Percentiles rank a stretch among this genome's conserved stretches.
These are phyloP conservation scores for Arabidopsis suecica DNA, from an alignment of 345 rosid genomes.

Conservation along the genomic window DNA sequence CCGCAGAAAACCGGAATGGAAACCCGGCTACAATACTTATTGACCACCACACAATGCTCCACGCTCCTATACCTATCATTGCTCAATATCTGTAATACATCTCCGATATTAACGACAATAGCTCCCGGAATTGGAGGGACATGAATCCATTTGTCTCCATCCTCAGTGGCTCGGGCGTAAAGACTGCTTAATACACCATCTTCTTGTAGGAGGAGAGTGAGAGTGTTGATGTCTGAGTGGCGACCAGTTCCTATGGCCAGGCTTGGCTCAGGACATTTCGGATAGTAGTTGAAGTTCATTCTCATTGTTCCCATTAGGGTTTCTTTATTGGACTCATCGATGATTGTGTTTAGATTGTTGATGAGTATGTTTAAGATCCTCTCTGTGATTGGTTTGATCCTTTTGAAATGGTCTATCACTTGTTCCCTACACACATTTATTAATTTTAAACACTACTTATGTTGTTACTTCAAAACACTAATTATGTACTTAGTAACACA, in stretches of 20 bases:
- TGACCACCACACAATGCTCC: slow-evolving; percentile 45
- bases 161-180: slow-evolving; percentile 47
- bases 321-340: slow-evolving; percentile 34
- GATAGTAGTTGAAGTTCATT: slow-evolving; percentile 52
- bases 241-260: slow-evolving; percentile 48
- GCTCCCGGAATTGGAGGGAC: slow-evolving; percentile 43
- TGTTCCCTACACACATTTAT: slow-evolving; percentile 47
- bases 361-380: slow-evolving; percentile 49
- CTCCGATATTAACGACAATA: slow-evolving; percentile 46
- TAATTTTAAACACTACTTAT: no score
- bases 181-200: slow-evolving; percentile 44
- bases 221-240: slow-evolving; percentile 50
- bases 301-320: slow-evolving; percentile 46
- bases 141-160: slow-evolving; percentile 37
- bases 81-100: slow-evolving; percentile 43
- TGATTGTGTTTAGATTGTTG: slow-evolving; percentile 41
- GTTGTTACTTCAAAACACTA: no score
- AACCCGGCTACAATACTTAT: slow-evolving; percentile 39
- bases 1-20: slow-evolving; percentile 45
- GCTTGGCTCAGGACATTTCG: slow-evolving; percentile 53
- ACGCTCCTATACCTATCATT: slow-evolving; percentile 46
- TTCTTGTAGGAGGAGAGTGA: slow-evolving; percentile 53
- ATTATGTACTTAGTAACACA: background rate
- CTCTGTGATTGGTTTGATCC: slow-evolving; percentile 41
- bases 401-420: slow-evolving; percentile 53